These are phyloP conservation scores for Basipetospora chlamydospora DNA, from an alignment of 2,329 filamentous ascomycete genomes.

Conservation along the genomic window DNA sequence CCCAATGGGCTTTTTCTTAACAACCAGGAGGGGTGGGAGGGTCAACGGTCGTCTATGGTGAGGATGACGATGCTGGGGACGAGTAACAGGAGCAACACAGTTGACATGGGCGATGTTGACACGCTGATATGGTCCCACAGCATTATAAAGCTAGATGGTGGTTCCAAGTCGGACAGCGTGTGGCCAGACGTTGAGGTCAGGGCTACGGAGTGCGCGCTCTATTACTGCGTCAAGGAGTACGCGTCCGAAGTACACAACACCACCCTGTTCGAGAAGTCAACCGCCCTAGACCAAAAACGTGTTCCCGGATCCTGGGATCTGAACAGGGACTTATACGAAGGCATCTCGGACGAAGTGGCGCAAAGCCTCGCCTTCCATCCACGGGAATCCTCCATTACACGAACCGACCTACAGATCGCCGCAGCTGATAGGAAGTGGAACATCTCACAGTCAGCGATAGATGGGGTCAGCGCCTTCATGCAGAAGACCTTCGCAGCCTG, in stretches of 20 bases:
- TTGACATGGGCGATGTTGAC: conserved; percentile 7
- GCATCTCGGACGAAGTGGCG: neutral
- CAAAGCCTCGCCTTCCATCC: neutral
- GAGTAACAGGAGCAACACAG: conserved; percentile 6
- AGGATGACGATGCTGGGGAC: conserved; percentile 9
- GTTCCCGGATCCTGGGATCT: neutral
- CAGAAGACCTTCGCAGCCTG: conserved; percentile 8
- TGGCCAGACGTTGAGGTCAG: conserved; percentile 7
- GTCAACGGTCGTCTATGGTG: conserved; percentile 4
- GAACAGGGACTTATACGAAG: neutral
- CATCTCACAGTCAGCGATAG: conserved; percentile 6
- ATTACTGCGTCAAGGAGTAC: conserved; percentile 9
- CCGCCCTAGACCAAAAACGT: neutral
- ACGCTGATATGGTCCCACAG: conserved; percentile 10
- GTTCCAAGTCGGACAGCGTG: neutral
- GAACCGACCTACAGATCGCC: neutral
- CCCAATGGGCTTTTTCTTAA: conserved; percentile 5
- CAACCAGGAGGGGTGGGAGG: conserved; percentile 6
- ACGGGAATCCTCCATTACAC: neutral
- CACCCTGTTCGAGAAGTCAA: conserved; percentile 5
- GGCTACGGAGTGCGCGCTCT: conserved; percentile 9
- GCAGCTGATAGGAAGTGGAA: conserved; percentile 4
- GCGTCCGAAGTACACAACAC: conserved; percentile 2
- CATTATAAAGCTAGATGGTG: conserved; percentile 7
- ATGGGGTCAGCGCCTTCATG: conserved; percentile 9